These are phyloP conservation scores for Pichia sp. DNA, from an alignment of 1,139 yeast species.

Conservation along the genomic window DNA sequence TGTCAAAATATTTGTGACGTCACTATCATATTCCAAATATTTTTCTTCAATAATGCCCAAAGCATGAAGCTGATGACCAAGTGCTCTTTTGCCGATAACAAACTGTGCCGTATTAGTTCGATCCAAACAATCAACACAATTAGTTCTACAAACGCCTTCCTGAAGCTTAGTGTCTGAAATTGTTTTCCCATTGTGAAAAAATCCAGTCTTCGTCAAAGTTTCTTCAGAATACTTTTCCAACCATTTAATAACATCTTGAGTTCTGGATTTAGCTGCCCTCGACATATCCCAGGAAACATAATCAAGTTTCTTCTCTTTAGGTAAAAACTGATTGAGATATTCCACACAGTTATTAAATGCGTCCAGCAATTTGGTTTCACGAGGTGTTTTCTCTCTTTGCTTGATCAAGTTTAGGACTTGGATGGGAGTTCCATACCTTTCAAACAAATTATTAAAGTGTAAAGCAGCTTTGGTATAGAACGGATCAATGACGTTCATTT, in stretches of 20 bases:
- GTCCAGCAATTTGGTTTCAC: slow-evolving; percentile 75
- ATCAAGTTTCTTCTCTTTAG: slow-evolving; percentile 50
- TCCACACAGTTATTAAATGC: slow-evolving; percentile 75
- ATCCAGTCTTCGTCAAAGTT: slow-evolving; percentile 63
- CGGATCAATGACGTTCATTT: slow-evolving; percentile 81
- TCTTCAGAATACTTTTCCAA: slow-evolving; percentile 75
- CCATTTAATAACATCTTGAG: slow-evolving; percentile 85
- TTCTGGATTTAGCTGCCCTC: slow-evolving; percentile 80
- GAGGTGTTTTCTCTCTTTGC: slow-evolving; percentile 78
- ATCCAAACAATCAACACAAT: slow-evolving; percentile 93
- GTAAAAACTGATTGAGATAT: slow-evolving; percentile 79
- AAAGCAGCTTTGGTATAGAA: slow-evolving; percentile 83
- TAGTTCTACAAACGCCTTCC: slow-evolving; percentile 85
- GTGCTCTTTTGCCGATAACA: slow-evolving; percentile 88
- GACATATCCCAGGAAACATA: slow-evolving; percentile 97
- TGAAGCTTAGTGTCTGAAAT: slow-evolving; percentile 60
- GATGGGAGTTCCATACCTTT: slow-evolving; percentile 79
- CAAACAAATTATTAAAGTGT: slow-evolving; percentile 84
- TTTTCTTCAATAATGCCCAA: slow-evolving; percentile 66
- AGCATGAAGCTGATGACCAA: slow-evolving; percentile 76
- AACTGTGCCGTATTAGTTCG: slow-evolving; percentile 98
- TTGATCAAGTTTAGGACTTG: slow-evolving; percentile 78
- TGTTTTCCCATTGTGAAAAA: slow-evolving; percentile 77
- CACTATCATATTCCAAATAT: slow-evolving; percentile 84
- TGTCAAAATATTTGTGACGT: slow-evolving; percentile 83